These are phyloP conservation scores for Gyrodon lividus DNA, from an alignment of 768 basidiomycete species.

Conservation along the genomic window DNA sequence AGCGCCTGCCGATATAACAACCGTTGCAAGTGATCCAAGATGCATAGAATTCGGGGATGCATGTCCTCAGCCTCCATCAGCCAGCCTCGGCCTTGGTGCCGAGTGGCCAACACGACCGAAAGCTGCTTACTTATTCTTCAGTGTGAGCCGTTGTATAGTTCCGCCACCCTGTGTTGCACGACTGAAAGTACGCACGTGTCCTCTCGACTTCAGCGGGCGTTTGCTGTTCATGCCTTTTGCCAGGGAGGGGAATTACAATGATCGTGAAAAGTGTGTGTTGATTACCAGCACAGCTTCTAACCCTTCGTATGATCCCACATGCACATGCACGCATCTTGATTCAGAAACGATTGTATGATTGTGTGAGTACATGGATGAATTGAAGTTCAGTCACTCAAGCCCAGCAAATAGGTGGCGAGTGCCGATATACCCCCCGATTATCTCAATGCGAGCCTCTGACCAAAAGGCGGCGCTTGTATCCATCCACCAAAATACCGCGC, in stretches of 20 bases:
- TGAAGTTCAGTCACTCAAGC: constrained; percentile 10
- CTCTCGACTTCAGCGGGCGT: background rate
- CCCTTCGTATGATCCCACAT: background rate
- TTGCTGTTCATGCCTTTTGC: background rate
- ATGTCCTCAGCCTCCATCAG: constrained; percentile 44
- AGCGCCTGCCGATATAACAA: constrained; percentile 42
- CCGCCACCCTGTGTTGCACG: background rate
- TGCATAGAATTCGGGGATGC: constrained; percentile 50
- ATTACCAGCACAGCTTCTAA: background rate
- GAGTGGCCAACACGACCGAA: constrained; percentile 45
- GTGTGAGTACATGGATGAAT: no score
- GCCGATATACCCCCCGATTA: constrained; percentile 41
- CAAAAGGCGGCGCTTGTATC: constrained; percentile 56
- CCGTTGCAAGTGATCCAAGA: constrained; percentile 31
- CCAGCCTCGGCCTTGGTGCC: constrained; percentile 34
- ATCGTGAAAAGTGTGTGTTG: background rate
- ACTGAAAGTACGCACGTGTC: background rate
- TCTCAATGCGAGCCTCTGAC: constrained; percentile 58
- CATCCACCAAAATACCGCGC: constrained; percentile 58
- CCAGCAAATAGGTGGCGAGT: constrained; percentile 40
- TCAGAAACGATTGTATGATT: background rate
- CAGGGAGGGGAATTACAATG: background rate
- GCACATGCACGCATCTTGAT: background rate
- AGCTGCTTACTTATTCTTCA: constrained; percentile 50
- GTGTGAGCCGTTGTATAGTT: constrained; percentile 25